A percentile compares a stretch with the other conserved stretches of the same genome.
These are phyloP conservation scores for Glycine soja DNA, from an alignment of 306 rosid genomes.

Conservation along the genomic window DNA sequence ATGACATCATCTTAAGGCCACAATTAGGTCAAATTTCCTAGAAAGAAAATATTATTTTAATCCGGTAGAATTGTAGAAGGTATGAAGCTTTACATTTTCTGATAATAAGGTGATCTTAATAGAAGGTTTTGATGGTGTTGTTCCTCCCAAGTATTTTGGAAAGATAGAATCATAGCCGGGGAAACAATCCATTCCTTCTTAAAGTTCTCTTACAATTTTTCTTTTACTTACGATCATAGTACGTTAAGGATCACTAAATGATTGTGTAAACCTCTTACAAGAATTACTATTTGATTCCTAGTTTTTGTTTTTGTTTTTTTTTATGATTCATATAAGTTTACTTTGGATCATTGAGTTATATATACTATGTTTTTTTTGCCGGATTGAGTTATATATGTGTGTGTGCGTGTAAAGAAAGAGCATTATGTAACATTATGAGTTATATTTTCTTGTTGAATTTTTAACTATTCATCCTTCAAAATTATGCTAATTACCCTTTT, in stretches of 20 bases:
- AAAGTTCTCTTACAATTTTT: slow-evolving; percentile 23
- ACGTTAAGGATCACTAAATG: not conserved
- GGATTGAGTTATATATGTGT: no score
- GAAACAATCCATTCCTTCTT: slow-evolving; percentile 62
- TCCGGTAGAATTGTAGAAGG: slow-evolving; percentile 66
- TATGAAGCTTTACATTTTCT: slow-evolving; percentile 86
- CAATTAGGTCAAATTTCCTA: slow-evolving; percentile 36
- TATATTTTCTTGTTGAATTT: no score
- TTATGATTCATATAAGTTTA: not conserved
- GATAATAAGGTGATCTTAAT: slow-evolving; percentile 90
- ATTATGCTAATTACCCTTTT: no score
- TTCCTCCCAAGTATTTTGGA: slow-evolving; percentile 72
- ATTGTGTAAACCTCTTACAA: slow-evolving; percentile 11
- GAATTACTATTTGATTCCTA: not conserved
- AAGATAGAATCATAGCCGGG: slow-evolving; percentile 87
- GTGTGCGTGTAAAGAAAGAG: no score
- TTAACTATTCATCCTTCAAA: no score
- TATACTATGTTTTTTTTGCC: no score
- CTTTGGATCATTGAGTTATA: not conserved
- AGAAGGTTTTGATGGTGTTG: slow-evolving; percentile 86
- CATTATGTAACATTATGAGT: no score
- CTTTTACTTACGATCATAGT: not conserved
- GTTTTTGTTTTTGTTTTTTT: not conserved
- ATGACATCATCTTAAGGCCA: slow-evolving; percentile 20
- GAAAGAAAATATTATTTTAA: slow-evolving; percentile 17